phyloP scores from a whole-genome alignment of 2,329 filamentous ascomycete genomes.

The Ophiostoma sp. region DNA sequence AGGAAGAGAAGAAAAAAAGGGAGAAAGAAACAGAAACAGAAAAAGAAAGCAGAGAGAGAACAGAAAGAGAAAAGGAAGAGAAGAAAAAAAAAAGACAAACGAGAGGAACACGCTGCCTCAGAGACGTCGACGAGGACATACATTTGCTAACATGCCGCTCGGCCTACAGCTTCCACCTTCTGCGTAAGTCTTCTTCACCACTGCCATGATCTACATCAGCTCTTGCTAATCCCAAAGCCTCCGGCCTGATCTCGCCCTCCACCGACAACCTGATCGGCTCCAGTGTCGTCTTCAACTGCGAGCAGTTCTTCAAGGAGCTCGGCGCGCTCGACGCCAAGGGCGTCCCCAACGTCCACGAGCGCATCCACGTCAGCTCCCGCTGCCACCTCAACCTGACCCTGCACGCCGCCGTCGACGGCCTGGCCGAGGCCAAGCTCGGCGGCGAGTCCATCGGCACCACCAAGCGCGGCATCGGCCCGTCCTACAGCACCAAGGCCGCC shows the following conservation, averaged over 20 bases:
- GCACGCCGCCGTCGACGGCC: slow-evolving; percentile 61
- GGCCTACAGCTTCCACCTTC: slow-evolving; percentile 28
- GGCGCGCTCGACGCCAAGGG: slow-evolving; percentile 39
- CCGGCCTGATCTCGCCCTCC: slow-evolving; percentile 64
- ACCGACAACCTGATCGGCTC: slow-evolving; percentile 71
- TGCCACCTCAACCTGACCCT: slow-evolving; percentile 61
- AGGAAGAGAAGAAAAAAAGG: background rate
- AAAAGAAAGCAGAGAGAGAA: background rate
- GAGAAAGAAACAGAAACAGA: background rate
- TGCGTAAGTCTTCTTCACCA: slow-evolving; percentile 32
- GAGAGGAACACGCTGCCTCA: slow-evolving; percentile 14
- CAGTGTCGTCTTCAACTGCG: slow-evolving; percentile 60
- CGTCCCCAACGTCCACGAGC: slow-evolving; percentile 38
- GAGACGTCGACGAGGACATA: background rate
- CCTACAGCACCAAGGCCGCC: slow-evolving; percentile 51
- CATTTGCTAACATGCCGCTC: slow-evolving; percentile 1
- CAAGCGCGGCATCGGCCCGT: slow-evolving; percentile 28
- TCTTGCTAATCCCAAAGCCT: slow-evolving; percentile 42
- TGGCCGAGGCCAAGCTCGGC: slow-evolving; percentile 35
- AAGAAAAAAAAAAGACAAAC: background rate
- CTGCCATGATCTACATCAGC: slow-evolving; percentile 37
- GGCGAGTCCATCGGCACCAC: slow-evolving; percentile 30
- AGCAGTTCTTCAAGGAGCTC: slow-evolving; percentile 42
- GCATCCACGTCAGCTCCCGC: slow-evolving; percentile 59
- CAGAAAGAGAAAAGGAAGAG: background rate